Evolutionary conservation across 129 eudicot species (phyloP).

Genomic region (Oenanthe sinensis): DNA sequence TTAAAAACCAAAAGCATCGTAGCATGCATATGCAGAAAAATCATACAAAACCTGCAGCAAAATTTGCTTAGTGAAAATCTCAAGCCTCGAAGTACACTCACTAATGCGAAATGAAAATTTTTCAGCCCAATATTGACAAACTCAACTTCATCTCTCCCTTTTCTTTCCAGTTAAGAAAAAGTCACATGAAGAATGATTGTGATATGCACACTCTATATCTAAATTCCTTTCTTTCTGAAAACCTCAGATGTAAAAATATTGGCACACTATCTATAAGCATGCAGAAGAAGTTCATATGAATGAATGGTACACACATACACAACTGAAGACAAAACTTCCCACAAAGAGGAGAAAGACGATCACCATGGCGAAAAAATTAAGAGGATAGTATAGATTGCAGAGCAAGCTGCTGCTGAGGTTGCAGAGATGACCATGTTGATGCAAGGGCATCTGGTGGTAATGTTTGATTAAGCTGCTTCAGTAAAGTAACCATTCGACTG

Average conservation of each 20-base stretch:
- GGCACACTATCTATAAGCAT: constrained; percentile 23
- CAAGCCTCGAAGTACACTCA: constrained; percentile 17
- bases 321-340: neutral
- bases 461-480: constrained; percentile 91
- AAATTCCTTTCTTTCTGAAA: constrained; percentile 9
- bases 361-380: constrained; percentile 12
- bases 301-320: constrained; percentile 8
- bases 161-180: constrained; percentile 5
- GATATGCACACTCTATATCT: constrained; percentile 37
- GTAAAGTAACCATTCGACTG: constrained; percentile 61
- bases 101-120: neutral
- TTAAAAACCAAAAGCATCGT: neutral
- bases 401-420: constrained; percentile 91
- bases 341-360: neutral
- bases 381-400: constrained; percentile 76
- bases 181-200: constrained; percentile 12
- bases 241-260: constrained; percentile 6
- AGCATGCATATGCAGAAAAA: neutral
- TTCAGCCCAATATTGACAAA: constrained; percentile 5
- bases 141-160: neutral
- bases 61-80: neutral
- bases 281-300: constrained; percentile 25
- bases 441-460: constrained; percentile 74
- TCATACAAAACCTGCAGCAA: neutral
- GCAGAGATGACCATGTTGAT: constrained; percentile 80